Percentiles rank a stretch among this genome's conserved stretches.
phyloP scores from a whole-genome alignment of 805 yeast species.

The Metschnikowia anglica region DNA sequence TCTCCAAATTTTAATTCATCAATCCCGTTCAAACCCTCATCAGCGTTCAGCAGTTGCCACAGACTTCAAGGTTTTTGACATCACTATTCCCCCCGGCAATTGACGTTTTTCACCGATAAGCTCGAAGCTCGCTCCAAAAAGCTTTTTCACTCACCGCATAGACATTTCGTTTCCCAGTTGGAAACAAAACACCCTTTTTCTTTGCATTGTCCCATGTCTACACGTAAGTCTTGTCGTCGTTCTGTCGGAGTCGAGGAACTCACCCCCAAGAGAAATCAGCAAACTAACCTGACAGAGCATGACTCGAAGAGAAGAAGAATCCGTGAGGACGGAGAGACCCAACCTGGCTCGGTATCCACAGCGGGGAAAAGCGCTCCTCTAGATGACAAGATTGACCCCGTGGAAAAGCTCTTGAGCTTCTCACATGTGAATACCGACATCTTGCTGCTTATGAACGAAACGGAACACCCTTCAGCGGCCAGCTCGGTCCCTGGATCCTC shows the following conservation, averaged over 20 bases:
- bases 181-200: too few species aligned
- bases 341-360: neutral
- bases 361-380: slow-evolving; percentile 9
- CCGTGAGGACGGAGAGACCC: neutral
- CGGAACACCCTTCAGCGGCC: slow-evolving; percentile 7
- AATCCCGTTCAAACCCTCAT: neutral
- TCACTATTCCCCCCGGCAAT: neutral
- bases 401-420: slow-evolving; percentile 40
- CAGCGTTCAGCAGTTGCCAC: neutral
- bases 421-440: slow-evolving; percentile 33
- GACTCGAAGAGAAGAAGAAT: slow-evolving; percentile 7
- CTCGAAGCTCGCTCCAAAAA: too few species aligned
- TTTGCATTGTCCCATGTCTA: slow-evolving; percentile 15
- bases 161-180: too few species aligned
- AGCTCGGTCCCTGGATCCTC: neutral
- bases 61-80: neutral
- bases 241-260: slow-evolving; percentile 26
- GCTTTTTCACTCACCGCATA: too few species aligned
- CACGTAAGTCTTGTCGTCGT: slow-evolving; percentile 36
- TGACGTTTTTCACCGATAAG: neutral
- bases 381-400: slow-evolving; percentile 42
- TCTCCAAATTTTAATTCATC: neutral
- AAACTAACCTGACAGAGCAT: slow-evolving; percentile 14
- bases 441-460: slow-evolving; percentile 27
- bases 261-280: slow-evolving; percentile 8